phyloP scores from a whole-genome alignment of 2,329 filamentous ascomycete genomes.

The Cordyceps tenuipes region DNA sequence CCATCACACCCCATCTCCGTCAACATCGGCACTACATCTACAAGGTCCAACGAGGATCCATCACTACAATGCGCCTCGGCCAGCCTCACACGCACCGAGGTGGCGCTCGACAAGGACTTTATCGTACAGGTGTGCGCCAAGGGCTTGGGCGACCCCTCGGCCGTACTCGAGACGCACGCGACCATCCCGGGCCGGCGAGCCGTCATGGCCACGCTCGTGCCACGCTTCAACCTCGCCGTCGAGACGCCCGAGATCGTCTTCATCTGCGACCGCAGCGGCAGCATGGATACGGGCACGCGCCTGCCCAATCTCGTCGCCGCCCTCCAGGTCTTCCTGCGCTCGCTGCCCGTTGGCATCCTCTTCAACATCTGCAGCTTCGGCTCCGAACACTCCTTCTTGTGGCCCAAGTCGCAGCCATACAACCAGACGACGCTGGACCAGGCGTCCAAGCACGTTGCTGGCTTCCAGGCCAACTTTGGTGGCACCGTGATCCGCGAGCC shows the following conservation, averaged over 20 bases:
- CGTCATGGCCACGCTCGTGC: constrained; percentile 63
- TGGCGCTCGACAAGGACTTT: constrained; percentile 56
- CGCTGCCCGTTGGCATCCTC: constrained; percentile 51
- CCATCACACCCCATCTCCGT: constrained; percentile 61
- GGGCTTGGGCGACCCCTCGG: constrained; percentile 51
- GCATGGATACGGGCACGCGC: constrained; percentile 42
- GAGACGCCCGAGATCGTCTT: constrained; percentile 58
- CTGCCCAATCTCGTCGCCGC: constrained; percentile 47
- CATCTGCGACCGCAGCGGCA: constrained; percentile 63
- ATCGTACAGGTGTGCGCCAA: constrained; percentile 56
- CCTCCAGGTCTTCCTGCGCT: constrained; percentile 57
- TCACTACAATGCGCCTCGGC: constrained; percentile 54
- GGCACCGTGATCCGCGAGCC: constrained; percentile 45
- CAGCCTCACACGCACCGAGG: constrained; percentile 42
- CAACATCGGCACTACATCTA: constrained; percentile 47
- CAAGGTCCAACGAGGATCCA: constrained; percentile 35
- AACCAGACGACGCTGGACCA: constrained; percentile 32
- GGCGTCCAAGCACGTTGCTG: constrained; percentile 34
- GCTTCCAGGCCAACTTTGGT: constrained; percentile 39
- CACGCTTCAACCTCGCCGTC: constrained; percentile 55
- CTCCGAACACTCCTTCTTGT: constrained; percentile 35
- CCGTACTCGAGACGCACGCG: constrained; percentile 58
- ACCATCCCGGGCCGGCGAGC: constrained; percentile 53
- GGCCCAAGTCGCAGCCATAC: constrained; percentile 38
- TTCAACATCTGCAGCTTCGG: constrained; percentile 69